Conservation (phyloP, 2,329 filamentous ascomycete genomes). For the Neoascochyta sp. region DNA sequence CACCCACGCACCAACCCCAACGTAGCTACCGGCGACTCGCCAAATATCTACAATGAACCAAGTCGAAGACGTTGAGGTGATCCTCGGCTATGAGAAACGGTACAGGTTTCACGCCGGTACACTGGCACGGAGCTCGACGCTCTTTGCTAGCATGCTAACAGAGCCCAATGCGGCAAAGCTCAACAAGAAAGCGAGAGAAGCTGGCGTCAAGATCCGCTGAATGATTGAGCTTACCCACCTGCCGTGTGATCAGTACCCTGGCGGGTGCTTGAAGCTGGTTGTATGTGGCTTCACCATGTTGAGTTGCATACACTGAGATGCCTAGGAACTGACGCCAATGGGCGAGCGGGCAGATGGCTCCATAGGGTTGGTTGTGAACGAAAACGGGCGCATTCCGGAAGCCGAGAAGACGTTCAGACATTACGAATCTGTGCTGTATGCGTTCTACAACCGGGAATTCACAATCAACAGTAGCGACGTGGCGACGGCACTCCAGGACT, state of each 20-base stretch:
- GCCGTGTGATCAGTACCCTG: slow-evolving; percentile 15
- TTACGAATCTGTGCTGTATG: slow-evolving; percentile 46
- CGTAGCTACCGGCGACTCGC: too few species aligned
- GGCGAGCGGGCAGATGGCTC: slow-evolving; percentile 25
- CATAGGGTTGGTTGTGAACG: slow-evolving; percentile 26
- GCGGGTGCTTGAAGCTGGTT: slow-evolving; percentile 23
- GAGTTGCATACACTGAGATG: slow-evolving; percentile 1
- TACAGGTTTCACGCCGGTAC: slow-evolving; percentile 37
- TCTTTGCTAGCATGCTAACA: slow-evolving; percentile 30
- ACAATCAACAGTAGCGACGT: slow-evolving; percentile 42
- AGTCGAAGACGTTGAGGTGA: slow-evolving; percentile 34
- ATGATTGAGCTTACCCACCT: slow-evolving; percentile 31
- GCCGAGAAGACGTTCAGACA: slow-evolving; percentile 25
- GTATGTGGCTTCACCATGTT: slow-evolving; percentile 12
- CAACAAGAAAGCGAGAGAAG: slow-evolving; percentile 18
- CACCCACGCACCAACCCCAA: not conserved
- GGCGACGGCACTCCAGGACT: slow-evolving; percentile 38
- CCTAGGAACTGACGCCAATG: slow-evolving; percentile 33
- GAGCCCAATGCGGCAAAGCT: slow-evolving; percentile 28
- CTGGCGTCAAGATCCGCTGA: slow-evolving; percentile 28
- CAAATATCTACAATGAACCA: slow-evolving; percentile 20
- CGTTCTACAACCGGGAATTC: slow-evolving; percentile 46
- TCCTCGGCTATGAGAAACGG: slow-evolving; percentile 25
- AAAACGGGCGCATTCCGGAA: slow-evolving; percentile 34
- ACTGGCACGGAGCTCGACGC: slow-evolving; percentile 30